These are phyloP conservation scores for Mucor mucedo DNA, from an alignment of 371 early-diverging fungal species.

Conservation along the genomic window DNA sequence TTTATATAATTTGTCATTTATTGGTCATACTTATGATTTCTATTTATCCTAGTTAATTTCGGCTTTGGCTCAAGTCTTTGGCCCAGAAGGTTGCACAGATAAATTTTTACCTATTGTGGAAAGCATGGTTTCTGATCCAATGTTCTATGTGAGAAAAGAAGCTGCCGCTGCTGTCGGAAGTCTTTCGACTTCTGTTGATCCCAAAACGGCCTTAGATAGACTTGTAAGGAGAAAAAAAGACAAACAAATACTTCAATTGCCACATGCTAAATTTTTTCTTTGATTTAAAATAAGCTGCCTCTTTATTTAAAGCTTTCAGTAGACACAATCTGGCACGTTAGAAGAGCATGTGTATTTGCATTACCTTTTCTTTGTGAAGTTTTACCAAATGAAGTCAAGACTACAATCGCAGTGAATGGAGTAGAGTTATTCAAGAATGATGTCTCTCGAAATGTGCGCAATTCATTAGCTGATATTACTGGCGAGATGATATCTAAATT, in stretches of 20 bases:
- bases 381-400: constrained; percentile 42
- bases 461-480: constrained; percentile 50
- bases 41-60: constrained; percentile 41
- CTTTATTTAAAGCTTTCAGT: constrained; percentile 47
- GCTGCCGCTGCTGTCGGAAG: constrained; percentile 54
- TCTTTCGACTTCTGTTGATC: constrained; percentile 36
- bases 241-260: not conserved
- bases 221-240: constrained; percentile 34
- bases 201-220: constrained; percentile 30
- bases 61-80: constrained; percentile 41
- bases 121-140: constrained; percentile 39
- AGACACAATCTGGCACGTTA: constrained; percentile 60
- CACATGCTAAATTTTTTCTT: not conserved
- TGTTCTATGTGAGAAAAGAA: constrained; percentile 62
- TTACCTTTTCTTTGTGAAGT: constrained; percentile 50
- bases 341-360: constrained; percentile 50
- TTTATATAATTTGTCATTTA: not conserved
- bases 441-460: constrained; percentile 53
- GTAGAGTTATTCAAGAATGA: constrained; percentile 49
- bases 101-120: constrained; percentile 54
- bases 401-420: constrained; percentile 38
- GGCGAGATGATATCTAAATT: constrained; percentile 59
- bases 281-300: constrained; percentile 30
- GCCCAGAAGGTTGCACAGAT: constrained; percentile 43
- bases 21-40: not conserved